Percentiles rank a stretch among this genome's conserved stretches.
These are phyloP conservation scores for Saturnispora silvae DNA, from an alignment of 805 yeast genomes.

Conservation along the genomic window DNA sequence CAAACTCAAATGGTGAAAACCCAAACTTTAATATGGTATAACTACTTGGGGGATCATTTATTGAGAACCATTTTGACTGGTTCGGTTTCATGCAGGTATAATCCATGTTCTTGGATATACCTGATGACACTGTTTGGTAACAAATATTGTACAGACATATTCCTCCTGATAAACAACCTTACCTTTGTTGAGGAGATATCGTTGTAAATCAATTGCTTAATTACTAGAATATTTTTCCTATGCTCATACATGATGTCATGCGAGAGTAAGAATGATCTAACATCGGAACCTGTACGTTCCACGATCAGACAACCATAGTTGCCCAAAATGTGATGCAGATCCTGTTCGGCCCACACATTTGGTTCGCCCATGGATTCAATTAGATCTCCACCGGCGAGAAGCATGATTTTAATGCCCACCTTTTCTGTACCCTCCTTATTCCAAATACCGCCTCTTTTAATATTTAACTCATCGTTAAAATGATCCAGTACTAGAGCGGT, in stretches of 20 bases:
- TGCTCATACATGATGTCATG: conserved; percentile 98
- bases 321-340: conserved; percentile 89
- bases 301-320: conserved; percentile 94
- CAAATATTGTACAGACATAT: conserved; percentile 93
- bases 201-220: conserved; percentile 91
- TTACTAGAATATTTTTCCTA: conserved; percentile 82
- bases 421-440: conserved; percentile 41
- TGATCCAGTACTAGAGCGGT: conserved; percentile 95
- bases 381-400: conserved; percentile 94
- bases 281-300: conserved; percentile 95
- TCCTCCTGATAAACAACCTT: conserved; percentile 80
- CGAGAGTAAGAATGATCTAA: conserved; percentile 77
- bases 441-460: conserved; percentile 75
- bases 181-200: conserved; percentile 95
- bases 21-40: neutral
- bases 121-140: conserved; percentile 91
- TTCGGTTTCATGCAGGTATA: conserved; percentile 78
- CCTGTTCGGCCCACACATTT: conserved; percentile 96
- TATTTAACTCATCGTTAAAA: conserved; percentile 89
- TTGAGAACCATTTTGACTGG: conserved; percentile 83
- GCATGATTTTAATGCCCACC: conserved; percentile 82
- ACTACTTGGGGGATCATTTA: no score
- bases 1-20: neutral
- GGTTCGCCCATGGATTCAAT: conserved; percentile 99
- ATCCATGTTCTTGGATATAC: conserved; percentile 84